A percentile compares a stretch with the other conserved stretches of the same genome.
phyloP scores from a whole-genome alignment of 768 basidiomycete genomes.

The Trametes cinnabarina region DNA sequence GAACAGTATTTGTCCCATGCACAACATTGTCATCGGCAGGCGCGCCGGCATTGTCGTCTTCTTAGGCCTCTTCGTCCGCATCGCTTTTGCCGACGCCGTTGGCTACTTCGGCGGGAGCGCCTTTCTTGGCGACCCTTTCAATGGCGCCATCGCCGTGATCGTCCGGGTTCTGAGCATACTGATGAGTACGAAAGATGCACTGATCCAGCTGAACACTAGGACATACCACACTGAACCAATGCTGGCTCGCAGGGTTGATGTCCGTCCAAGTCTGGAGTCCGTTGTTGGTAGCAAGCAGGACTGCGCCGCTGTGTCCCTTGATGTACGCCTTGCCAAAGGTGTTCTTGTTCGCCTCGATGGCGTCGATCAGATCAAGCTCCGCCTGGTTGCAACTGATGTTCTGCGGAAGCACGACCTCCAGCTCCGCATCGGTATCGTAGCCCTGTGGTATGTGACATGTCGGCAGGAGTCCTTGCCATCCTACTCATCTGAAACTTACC shows the following conservation, averaged over 20 bases:
- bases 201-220: background rate
- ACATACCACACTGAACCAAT: background rate
- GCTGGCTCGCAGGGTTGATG: background rate
- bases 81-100: background rate
- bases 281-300: background rate
- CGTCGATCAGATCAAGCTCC: background rate
- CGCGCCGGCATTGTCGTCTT: too few species aligned
- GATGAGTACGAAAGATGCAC: background rate
- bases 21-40: too few species aligned
- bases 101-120: background rate
- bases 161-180: background rate
- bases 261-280: background rate
- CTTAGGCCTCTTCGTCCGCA: background rate
- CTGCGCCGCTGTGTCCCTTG: background rate
- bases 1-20: too few species aligned
- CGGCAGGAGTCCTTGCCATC: background rate
- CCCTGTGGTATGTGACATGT: background rate
- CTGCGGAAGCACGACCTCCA: background rate
- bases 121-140: background rate
- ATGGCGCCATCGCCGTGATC: background rate
- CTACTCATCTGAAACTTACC: background rate
- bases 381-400: constrained; percentile 1
- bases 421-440: background rate
- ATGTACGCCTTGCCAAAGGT: background rate
- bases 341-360: background rate